A percentile compares a stretch with the other conserved stretches of the same genome.
phyloP scores from a whole-genome alignment of 140 eudicot genomes.

The Bidens hawaiensis region DNA sequence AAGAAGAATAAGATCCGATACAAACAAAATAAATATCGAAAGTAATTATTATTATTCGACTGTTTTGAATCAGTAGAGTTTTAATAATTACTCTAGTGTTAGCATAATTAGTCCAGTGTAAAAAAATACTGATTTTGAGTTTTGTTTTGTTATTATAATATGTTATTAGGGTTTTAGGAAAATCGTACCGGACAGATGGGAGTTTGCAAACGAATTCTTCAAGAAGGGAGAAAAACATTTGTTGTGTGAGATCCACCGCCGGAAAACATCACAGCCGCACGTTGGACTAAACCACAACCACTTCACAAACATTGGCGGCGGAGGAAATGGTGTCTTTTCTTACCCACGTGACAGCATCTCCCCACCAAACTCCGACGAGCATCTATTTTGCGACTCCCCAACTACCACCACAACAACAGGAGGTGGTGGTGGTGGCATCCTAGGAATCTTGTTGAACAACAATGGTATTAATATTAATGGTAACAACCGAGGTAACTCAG shows the following conservation, averaged over 20 bases:
- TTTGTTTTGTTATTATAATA: not conserved
- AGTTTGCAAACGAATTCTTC: conserved; percentile 84
- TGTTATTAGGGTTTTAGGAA: conserved; percentile 86
- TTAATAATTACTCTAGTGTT: too few relatives aligned
- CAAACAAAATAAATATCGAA: too few relatives aligned
- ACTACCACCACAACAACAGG: conserved; percentile 14
- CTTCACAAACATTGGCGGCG: conserved; percentile 31
- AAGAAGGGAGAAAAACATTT: conserved; percentile 85
- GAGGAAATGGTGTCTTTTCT: conserved; percentile 36
- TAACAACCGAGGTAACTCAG: conserved; percentile 21
- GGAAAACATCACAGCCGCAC: conserved; percentile 78
- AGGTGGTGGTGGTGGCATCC: conserved; percentile 16
- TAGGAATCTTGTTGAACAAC: conserved; percentile 13
- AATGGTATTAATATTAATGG: not conserved
- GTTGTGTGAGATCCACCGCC: conserved; percentile 91
- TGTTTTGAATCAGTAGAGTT: too few relatives aligned
- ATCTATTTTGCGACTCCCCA: conserved; percentile 41
- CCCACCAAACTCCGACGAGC: conserved; percentile 80
- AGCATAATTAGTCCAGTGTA: too few relatives aligned
- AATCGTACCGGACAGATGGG: conserved; percentile 98
- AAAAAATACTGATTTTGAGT: conserved; percentile 11
- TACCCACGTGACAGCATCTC: conserved; percentile 67
- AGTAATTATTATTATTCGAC: too few relatives aligned
- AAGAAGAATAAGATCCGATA: too few relatives aligned
- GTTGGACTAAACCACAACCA: conserved; percentile 43